Percentiles rank a stretch among this genome's conserved stretches.
Conservation (phyloP, 2,329 filamentous ascomycete genomes). For the Penicillium sumatraense region DNA sequence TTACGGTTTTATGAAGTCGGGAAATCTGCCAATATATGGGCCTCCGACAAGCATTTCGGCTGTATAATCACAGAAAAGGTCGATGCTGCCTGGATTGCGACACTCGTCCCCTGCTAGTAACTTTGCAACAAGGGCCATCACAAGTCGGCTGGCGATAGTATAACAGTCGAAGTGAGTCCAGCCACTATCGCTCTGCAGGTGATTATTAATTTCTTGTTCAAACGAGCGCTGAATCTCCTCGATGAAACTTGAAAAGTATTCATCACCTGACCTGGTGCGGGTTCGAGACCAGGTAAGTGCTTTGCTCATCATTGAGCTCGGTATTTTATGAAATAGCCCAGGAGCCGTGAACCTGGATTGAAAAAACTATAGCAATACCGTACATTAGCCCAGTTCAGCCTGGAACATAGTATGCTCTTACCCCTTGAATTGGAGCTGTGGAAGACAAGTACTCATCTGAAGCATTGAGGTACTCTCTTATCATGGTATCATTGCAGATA, state of each 20-base stretch:
- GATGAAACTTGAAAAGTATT: not conserved
- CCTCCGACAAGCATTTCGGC: not conserved
- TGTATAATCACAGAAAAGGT: not conserved
- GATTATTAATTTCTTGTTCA: not conserved
- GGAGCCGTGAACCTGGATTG: not conserved
- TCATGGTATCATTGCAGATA: slow-evolving; percentile 6
- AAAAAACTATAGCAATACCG: not conserved
- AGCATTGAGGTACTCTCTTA: slow-evolving; percentile 2
- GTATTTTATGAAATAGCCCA: not conserved
- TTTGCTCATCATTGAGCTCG: not conserved
- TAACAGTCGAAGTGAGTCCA: not conserved
- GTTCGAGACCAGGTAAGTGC: not conserved
- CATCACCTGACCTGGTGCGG: not conserved
- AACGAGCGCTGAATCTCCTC: not conserved
- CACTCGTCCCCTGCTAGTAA: not conserved
- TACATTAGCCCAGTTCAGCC: not conserved
- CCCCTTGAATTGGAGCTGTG: not conserved
- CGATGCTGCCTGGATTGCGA: not conserved
- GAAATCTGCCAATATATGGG: not conserved
- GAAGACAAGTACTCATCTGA: slow-evolving; percentile 3
- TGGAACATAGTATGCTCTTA: not conserved
- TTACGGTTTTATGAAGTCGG: not conserved
- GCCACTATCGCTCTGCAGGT: not conserved
- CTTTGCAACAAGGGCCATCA: not conserved
- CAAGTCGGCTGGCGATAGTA: not conserved